phyloP scores from a whole-genome alignment of 2,329 filamentous ascomycete species.

The Nemania diffusa region DNA sequence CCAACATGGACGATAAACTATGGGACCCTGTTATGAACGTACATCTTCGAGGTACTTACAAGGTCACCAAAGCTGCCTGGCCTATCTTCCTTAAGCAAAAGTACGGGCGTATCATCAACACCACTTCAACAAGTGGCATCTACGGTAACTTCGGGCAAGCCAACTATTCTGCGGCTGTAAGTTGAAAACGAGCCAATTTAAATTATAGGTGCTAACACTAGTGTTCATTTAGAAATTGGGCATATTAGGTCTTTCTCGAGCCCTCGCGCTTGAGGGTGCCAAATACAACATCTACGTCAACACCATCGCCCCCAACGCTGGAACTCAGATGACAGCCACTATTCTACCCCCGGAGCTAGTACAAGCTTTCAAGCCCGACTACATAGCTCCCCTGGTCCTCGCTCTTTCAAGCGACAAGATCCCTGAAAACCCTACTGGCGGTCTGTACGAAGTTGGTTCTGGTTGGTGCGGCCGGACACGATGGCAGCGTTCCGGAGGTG shows the following conservation, averaged over 20 bases:
- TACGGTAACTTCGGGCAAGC: conserved; percentile 99
- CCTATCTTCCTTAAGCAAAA: conserved; percentile 98
- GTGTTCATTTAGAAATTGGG: conserved; percentile 73
- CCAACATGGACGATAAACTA: conserved; percentile 94
- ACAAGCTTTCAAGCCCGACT: conserved; percentile 98
- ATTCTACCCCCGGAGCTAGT: conserved; percentile 98
- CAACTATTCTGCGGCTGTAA: conserved; percentile 91
- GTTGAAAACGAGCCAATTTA: conserved; percentile 48
- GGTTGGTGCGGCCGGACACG: conserved; percentile 92
- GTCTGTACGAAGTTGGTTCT: conserved; percentile 92
- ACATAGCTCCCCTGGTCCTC: conserved; percentile 92
- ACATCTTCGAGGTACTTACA: conserved; percentile 94
- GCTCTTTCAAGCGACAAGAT: conserved; percentile 87
- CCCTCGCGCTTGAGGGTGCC: conserved; percentile 88
- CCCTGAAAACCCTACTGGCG: conserved; percentile 83
- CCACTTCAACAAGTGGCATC: conserved; percentile 94
- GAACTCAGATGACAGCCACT: conserved; percentile 92
- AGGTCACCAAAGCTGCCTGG: conserved; percentile 97
- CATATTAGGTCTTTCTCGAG: conserved; percentile 94
- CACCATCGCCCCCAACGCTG: conserved; percentile 97
- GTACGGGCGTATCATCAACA: conserved; percentile 97
- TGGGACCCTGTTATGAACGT: conserved; percentile 95
- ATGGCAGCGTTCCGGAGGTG: conserved; percentile 92
- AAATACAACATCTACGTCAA: conserved; percentile 99
- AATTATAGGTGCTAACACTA: conserved; percentile 39